Evolutionary conservation across 768 basidiomycete genomes (phyloP).

Genomic region (Amanita pseudoporphyria): DNA sequence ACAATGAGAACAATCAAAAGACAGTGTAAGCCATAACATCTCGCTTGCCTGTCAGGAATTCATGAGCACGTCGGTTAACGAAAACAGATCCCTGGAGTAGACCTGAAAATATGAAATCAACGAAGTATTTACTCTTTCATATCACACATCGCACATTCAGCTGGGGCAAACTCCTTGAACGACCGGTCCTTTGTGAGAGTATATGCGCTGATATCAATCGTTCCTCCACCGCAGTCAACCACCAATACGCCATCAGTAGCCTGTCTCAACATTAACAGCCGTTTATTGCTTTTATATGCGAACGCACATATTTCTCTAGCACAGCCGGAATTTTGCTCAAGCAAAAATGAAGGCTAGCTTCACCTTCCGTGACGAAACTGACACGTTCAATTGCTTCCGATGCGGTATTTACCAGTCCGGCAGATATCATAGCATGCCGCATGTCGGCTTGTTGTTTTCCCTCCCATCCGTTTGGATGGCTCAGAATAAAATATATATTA

Average conservation of each 20-base stretch:
- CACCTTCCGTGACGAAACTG: constrained; percentile 45
- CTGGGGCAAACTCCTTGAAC: not conserved
- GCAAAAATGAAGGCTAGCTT: constrained; percentile 45
- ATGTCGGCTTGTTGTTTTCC: constrained; percentile 40
- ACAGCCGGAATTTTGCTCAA: constrained; percentile 28
- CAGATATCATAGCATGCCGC: constrained; percentile 35
- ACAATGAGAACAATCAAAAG: too few relatives aligned
- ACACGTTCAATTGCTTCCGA: constrained; percentile 26
- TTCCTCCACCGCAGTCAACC: constrained; percentile 7
- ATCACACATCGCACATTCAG: not conserved
- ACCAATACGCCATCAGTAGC: not conserved
- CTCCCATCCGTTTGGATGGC: constrained; percentile 52
- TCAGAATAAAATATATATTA: constrained; percentile 34
- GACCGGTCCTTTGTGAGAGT: not conserved
- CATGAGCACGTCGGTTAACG: not conserved
- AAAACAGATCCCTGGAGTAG: not conserved
- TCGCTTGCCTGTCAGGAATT: not conserved
- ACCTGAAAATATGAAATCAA: constrained; percentile 19
- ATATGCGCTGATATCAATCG: constrained; percentile 7
- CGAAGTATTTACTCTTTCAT: not conserved
- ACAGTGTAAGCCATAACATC: not conserved
- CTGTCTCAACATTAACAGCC: constrained; percentile 12
- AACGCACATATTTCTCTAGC: constrained; percentile 16
- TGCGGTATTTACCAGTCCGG: constrained; percentile 29
- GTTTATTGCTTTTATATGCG: constrained; percentile 28